Evolutionary conservation across 768 basidiomycete genomes (phyloP).

Genomic region (Gloeophyllum trabeum): DNA sequence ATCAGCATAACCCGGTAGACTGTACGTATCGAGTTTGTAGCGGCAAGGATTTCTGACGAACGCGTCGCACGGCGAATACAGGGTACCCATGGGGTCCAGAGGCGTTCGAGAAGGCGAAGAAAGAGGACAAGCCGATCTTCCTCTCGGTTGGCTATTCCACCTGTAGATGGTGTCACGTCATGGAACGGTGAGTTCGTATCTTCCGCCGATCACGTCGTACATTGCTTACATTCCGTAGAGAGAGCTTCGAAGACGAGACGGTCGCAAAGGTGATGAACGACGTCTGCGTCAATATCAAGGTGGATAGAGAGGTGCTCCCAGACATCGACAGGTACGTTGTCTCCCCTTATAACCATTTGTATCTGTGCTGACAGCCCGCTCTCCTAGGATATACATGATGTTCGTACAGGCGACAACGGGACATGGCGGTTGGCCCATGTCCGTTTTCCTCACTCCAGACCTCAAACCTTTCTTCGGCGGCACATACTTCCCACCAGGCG

Average conservation of each 20-base stretch:
- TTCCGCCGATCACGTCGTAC: not conserved
- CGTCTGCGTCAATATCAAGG: constrained; percentile 25
- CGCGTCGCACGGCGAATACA: not conserved
- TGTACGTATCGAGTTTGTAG: not conserved
- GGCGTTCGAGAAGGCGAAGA: constrained; percentile 15
- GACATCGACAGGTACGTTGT: constrained; percentile 20
- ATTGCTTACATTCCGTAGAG: constrained; percentile 9
- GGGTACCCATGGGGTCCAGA: constrained; percentile 16
- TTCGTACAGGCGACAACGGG: constrained; percentile 23
- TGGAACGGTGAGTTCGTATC: constrained; percentile 7
- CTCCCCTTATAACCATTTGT: not conserved
- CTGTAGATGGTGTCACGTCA: constrained; percentile 24
- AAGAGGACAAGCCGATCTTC: constrained; percentile 21
- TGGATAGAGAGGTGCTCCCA: constrained; percentile 29
- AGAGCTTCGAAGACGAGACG: constrained; percentile 26
- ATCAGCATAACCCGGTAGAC: not conserved
- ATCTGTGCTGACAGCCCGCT: not conserved
- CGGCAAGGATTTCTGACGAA: not conserved
- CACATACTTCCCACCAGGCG: not conserved
- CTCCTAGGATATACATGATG: constrained; percentile 25
- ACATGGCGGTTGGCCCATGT: constrained; percentile 22
- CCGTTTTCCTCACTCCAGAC: constrained; percentile 10
- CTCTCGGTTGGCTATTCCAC: constrained; percentile 30
- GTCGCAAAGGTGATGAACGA: constrained; percentile 28
- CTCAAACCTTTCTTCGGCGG: not conserved